phyloP scores from a whole-genome alignment of 2,329 filamentous ascomycete species.

The Xylariaceae sp. region DNA sequence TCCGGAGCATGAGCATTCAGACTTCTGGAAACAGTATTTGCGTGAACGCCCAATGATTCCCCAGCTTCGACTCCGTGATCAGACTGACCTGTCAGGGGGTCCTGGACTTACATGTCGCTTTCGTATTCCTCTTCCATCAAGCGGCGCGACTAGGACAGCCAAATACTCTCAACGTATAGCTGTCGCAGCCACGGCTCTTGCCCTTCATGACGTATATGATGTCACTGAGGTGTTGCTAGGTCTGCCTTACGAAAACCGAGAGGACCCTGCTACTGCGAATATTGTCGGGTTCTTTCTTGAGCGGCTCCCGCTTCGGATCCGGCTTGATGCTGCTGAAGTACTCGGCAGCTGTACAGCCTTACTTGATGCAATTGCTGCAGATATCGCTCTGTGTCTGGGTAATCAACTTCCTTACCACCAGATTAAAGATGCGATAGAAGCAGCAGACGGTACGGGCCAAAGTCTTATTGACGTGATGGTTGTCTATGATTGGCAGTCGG shows the following conservation, averaged over 20 bases:
- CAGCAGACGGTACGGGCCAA: neutral
- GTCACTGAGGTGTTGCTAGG: constrained; percentile 2
- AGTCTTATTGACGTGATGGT: constrained; percentile 3
- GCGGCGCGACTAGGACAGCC: neutral
- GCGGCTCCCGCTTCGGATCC: neutral
- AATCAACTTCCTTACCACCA: constrained; percentile 2
- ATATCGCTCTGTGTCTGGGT: neutral
- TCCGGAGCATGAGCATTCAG: neutral
- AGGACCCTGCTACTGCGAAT: constrained; percentile 7
- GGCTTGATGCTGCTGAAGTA: neutral
- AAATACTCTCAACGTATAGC: constrained; percentile 6
- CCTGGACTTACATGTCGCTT: neutral
- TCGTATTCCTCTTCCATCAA: neutral
- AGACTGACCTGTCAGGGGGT: neutral
- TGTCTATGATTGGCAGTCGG: constrained; percentile 9
- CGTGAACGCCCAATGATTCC: neutral
- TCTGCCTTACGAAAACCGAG: constrained; percentile 8
- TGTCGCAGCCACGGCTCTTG: constrained; percentile 5
- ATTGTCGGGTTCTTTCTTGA: constrained; percentile 13
- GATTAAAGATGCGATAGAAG: constrained; percentile 1
- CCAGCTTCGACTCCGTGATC: neutral
- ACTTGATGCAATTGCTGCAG: neutral
- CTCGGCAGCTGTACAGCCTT: neutral
- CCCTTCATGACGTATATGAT: neutral
- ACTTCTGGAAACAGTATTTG: constrained; percentile 1